phyloP scores from a whole-genome alignment of 2,329 filamentous ascomycete genomes.

The Xylariaceae sp. region DNA sequence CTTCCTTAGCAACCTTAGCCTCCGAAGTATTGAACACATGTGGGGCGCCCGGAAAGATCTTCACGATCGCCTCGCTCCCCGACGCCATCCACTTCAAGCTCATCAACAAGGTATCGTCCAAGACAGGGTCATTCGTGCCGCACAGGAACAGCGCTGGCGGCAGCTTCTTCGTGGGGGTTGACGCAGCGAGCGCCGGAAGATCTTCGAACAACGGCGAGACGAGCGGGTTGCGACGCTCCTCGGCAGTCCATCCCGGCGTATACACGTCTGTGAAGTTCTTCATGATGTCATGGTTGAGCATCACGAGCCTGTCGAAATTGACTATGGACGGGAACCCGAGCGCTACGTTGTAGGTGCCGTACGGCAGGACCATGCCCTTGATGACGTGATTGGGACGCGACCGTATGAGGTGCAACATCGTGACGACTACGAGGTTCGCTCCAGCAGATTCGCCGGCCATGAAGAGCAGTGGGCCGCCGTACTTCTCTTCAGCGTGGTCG shows the following conservation, averaged over 20 bases:
- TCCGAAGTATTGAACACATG: slow-evolving; percentile 53
- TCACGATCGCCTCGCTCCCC: slow-evolving; percentile 49
- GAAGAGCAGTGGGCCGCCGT: slow-evolving; percentile 50
- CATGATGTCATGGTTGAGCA: slow-evolving; percentile 56
- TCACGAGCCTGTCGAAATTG: slow-evolving; percentile 18
- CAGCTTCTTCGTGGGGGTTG: slow-evolving; percentile 39
- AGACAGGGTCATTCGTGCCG: slow-evolving; percentile 56
- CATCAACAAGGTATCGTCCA: slow-evolving; percentile 54
- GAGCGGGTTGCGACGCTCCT: slow-evolving; percentile 50
- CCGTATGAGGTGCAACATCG: slow-evolving; percentile 53
- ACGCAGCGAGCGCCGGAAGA: slow-evolving; percentile 39
- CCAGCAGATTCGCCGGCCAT: slow-evolving; percentile 18
- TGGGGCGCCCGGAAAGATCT: slow-evolving; percentile 59
- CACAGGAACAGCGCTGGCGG: slow-evolving; percentile 61
- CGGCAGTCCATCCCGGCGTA: slow-evolving; percentile 42
- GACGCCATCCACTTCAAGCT: slow-evolving; percentile 54
- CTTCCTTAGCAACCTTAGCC: slow-evolving; percentile 3
- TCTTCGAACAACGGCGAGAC: slow-evolving; percentile 60
- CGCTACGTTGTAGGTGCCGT: slow-evolving; percentile 57
- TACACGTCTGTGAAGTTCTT: slow-evolving; percentile 51
- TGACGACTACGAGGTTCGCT: not conserved
- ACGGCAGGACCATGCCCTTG: slow-evolving; percentile 58
- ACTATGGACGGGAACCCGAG: slow-evolving; percentile 46
- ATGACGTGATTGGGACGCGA: slow-evolving; percentile 49
- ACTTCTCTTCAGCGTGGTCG: slow-evolving; percentile 51